Conservation (phyloP, 2,329 filamentous ascomycete genomes). For the Diaporthe sp. region DNA sequence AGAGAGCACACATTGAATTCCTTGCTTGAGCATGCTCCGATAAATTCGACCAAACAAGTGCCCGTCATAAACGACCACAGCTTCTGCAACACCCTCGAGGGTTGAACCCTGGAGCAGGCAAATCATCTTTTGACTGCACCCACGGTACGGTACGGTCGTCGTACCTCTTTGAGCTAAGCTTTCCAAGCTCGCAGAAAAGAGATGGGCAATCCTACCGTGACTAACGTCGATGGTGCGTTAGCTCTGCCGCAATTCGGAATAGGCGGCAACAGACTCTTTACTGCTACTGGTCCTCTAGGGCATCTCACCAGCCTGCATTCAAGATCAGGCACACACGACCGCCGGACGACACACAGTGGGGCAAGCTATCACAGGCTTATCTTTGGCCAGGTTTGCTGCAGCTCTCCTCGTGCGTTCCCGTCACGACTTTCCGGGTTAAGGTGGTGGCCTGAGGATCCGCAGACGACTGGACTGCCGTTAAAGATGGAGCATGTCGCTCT, state of each 20-base stretch:
- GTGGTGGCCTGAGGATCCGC: neutral
- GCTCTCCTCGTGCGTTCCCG: neutral
- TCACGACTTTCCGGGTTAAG: neutral
- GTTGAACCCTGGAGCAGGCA: neutral
- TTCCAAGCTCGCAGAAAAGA: neutral
- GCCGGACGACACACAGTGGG: neutral
- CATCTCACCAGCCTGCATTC: neutral
- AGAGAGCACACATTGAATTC: neutral
- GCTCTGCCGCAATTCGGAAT: neutral
- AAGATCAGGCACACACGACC: neutral
- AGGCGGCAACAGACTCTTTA: neutral
- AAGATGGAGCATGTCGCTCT: neutral
- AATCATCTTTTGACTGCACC: no score
- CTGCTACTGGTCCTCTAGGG: neutral
- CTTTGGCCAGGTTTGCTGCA: constrained; percentile 20
- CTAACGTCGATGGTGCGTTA: neutral
- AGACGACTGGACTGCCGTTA: neutral
- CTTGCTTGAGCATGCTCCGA: neutral
- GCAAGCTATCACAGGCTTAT: constrained; percentile 32
- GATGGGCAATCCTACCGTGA: neutral
- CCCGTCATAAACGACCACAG: neutral
- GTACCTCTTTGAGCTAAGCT: neutral
- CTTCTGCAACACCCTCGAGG: neutral
- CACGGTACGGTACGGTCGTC: neutral
- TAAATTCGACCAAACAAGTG: no score